Evolutionary conservation across 306 rosid species (phyloP), one percentile per base, ranked within the genome.

Genomic region (Malus fusca): DNA sequence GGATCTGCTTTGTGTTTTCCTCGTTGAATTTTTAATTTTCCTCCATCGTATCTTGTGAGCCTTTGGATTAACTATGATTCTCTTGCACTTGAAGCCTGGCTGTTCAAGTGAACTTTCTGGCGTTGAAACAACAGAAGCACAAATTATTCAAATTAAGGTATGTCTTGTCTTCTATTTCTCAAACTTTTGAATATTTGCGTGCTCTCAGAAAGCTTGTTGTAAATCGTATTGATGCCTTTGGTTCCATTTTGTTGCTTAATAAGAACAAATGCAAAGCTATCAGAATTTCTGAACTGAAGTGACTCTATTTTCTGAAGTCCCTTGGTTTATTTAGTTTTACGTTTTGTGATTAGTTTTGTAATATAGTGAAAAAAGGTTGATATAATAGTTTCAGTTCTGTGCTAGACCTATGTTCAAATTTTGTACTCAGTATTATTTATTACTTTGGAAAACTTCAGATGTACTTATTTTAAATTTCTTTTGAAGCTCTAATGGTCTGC

Each of bases 31-130:
- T 62, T 25, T 69, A 44, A 30, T 35, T 23, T 76, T 28, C 26
- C 74, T 71, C 59, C 77, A 60, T 51, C 0, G 21, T 22, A 43
- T 63, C 44, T 18, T 69, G 5, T 64, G 40, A 63, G 33, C 44
- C 52, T 66, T 76, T 73, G 46, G 69, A 64, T 74, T 69, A 75
- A 69, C 53, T 69, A 28, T 73, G 56, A 77, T 52, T 79, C 72
- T 76, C 71, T 85, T 80, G 55, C 30, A 35, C 75, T 78, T 77
- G 76, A 80, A 96, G 99, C 99, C 99, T 81, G 98, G 99, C 75
- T 96, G 98, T 86, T 96, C 99, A 62, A 86, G 96, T 83, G 99
- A 96, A 86, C 92, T 96, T 78, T 87, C 92, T 31, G 87, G 88
- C 58, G 84, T 87, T 40, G 86, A 83, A 56, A 82, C 90, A 68